A percentile compares a stretch with the other conserved stretches of the same genome.
Evolutionary conservation across 257 asterid genomes (phyloP).

Genomic region (Nicotiana knightiana): DNA sequence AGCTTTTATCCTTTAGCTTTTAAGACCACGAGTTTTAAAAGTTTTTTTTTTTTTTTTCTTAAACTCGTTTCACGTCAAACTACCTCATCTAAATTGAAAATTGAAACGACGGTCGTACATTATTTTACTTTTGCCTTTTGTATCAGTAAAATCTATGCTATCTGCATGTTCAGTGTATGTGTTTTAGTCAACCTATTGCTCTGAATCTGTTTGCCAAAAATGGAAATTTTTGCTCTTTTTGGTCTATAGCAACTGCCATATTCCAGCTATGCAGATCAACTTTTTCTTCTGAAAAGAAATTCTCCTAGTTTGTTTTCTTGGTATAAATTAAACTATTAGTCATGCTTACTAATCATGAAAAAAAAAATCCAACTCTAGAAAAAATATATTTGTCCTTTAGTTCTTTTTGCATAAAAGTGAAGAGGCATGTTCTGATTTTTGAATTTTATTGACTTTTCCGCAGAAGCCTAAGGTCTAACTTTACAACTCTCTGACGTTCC

Average conservation of each 20-base stretch:
- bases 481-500: not conserved
- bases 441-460: not conserved
- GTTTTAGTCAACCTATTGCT: not conserved
- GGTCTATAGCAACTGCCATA: not conserved
- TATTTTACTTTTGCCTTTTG: not conserved
- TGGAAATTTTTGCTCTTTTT: not conserved
- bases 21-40: too few relatives aligned
- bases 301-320: not conserved
- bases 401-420: not conserved
- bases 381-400: conserved; percentile 1
- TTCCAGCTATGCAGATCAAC: not conserved
- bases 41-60: too few relatives aligned
- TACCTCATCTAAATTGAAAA: too few relatives aligned
- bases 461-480: not conserved
- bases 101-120: too few relatives aligned
- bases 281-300: not conserved
- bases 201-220: not conserved
- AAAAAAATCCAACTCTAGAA: not conserved
- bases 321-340: not conserved
- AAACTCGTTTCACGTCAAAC: too few relatives aligned
- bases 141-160: not conserved
- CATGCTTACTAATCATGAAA: not conserved
- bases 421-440: too few relatives aligned
- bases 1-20: too few relatives aligned
- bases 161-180: not conserved